Evolutionary conservation across 768 basidiomycete genomes (phyloP).

Genomic region (Boletus rubroflammeus): DNA sequence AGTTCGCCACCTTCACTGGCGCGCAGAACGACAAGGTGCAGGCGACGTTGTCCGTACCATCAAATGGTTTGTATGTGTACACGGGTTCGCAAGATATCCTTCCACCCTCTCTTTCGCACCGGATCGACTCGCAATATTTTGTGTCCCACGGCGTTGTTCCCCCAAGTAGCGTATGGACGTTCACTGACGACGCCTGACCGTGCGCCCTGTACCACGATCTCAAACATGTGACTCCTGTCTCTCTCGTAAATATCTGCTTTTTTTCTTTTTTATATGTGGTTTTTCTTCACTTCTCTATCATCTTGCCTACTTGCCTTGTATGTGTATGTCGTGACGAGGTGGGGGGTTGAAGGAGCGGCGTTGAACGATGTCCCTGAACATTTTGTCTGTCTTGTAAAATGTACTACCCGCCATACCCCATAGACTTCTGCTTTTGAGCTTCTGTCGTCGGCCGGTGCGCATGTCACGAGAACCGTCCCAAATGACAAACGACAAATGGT

Average conservation of each 20-base stretch:
- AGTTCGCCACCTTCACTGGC: conserved; percentile 34
- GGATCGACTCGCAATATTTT: conserved; percentile 11
- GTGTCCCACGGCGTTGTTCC: conserved; percentile 14
- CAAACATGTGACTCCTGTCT: conserved; percentile 10
- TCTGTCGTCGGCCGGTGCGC: not conserved
- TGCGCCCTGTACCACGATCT: not conserved
- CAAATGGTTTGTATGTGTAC: conserved; percentile 19
- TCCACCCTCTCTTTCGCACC: conserved; percentile 7
- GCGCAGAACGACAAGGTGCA: conserved; percentile 36
- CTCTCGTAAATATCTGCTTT: conserved; percentile 17
- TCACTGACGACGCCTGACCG: conserved; percentile 14
- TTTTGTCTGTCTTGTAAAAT: conserved; percentile 23
- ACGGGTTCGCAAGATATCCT: conserved; percentile 13
- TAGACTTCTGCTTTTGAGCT: conserved; percentile 15
- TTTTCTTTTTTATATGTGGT: conserved; percentile 4
- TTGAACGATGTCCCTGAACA: conserved; percentile 15
- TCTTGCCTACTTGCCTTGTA: conserved; percentile 27
- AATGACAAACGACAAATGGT: not conserved
- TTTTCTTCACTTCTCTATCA: not conserved
- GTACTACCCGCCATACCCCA: conserved; percentile 25
- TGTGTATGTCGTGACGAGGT: conserved; percentile 20
- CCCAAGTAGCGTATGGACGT: conserved; percentile 13
- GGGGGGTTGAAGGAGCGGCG: conserved; percentile 15
- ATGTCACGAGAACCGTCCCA: not conserved
- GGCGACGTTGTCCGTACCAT: conserved; percentile 16